Base-by-base conservation (phyloP, 345 rosid species). In the Pugionium cornutum region DNA sequence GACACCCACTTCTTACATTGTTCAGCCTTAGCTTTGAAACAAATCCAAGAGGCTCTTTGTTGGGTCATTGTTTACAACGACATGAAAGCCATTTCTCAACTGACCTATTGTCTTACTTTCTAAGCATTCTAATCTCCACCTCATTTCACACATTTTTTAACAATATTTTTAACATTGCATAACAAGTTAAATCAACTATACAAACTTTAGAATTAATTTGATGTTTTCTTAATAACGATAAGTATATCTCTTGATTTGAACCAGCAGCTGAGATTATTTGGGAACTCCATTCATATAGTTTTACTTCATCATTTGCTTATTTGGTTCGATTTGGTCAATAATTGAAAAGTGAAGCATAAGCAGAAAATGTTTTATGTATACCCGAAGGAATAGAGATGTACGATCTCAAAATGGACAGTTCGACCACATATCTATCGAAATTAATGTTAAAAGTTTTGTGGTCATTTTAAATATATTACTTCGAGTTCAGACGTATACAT, bases 71-170 rank as follows among this genome's bases (percentile, higher is more conserved):
- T 72, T 40, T 41, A 50, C 60, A 72, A 64, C 66, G 65, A 72
- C 60, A 45, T 64, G 76, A 72, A 72, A 72, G 76, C 76, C 70
- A 72, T 72, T 72, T 72, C 66, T 65, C 76, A 72, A 71, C 75
- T 56, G 33, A 63, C 25, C 57, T 33, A 39, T 31, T 64, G 34
- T 51, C 76, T 72, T 72, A 33, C 53, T 49, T 72, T 64, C 70
- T 64, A 72, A 72, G 76, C 76, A 72, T 64, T 64, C 30, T 64
- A 33, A 40, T 56, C 70, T 55, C 68, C 55, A 46, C 30, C 68
- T 9, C 57, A 71, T 4, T 72, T 43, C 53, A 29, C 61, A 57
- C 62, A 58, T 56, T 71, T 65, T 65, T 49, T 65, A 49, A 63
- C 44, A 37, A 4, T 46, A 32, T 11, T 60, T 45, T 61, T 52